phyloP scores from a whole-genome alignment of 1,284 basidiomycete species.

The Leccinum angustisporum region DNA sequence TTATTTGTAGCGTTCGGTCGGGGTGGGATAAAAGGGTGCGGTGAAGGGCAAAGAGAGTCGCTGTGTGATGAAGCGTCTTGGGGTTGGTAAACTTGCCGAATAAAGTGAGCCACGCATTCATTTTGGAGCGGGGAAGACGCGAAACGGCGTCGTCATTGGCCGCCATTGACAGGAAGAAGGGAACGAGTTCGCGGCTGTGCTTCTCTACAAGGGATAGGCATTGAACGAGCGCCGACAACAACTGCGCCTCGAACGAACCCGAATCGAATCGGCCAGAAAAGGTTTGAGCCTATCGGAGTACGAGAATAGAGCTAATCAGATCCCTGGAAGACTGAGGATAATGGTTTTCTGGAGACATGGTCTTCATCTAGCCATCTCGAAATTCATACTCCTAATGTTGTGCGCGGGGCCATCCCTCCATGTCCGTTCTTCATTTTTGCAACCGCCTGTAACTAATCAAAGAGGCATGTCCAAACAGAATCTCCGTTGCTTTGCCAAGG shows the following conservation, averaged over 20 bases:
- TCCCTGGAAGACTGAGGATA: conserved; percentile 20
- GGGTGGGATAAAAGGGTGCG: conserved; percentile 81
- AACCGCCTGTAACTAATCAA: conserved; percentile 53
- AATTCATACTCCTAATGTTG: conserved; percentile 48
- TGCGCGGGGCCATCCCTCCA: conserved; percentile 76
- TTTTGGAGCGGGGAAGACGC: conserved; percentile 52
- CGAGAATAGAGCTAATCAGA: background rate
- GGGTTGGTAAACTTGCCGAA: conserved; percentile 92
- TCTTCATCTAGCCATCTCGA: conserved; percentile 45
- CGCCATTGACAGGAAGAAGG: conserved; percentile 67
- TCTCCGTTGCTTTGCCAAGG: conserved; percentile 59
- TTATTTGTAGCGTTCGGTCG: conserved; percentile 76
- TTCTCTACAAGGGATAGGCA: conserved; percentile 75
- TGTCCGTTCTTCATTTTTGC: conserved; percentile 42
- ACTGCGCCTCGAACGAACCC: conserved; percentile 76
- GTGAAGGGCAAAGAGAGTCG: conserved; percentile 70
- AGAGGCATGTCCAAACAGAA: conserved; percentile 71
- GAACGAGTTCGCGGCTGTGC: conserved; percentile 79
- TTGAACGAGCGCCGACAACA: conserved; percentile 68
- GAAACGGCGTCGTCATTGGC: conserved; percentile 39
- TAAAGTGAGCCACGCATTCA: conserved; percentile 79
- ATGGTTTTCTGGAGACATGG: conserved; percentile 26
- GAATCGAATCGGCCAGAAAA: conserved; percentile 71
- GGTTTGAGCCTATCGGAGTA: conserved; percentile 50
- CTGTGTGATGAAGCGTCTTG: conserved; percentile 76